A percentile compares a stretch with the other conserved stretches of the same genome.
phyloP scores from a whole-genome alignment of 1,139 yeast species.

The Debaryomycetaceae sp. region DNA sequence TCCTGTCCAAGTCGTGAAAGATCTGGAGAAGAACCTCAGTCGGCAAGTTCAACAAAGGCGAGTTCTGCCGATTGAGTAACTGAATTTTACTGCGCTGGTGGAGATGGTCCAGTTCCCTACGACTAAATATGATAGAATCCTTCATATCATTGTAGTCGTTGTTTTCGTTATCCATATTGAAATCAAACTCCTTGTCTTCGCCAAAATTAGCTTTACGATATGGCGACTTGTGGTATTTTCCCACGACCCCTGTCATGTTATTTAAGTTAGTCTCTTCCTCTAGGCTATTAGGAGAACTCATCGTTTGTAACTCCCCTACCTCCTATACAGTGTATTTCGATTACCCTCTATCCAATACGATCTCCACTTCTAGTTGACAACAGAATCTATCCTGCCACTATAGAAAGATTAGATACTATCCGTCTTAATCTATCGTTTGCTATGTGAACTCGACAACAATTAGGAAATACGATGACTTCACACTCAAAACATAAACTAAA shows the following conservation, averaged over 20 bases:
- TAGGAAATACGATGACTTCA: not conserved
- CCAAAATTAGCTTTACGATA: not conserved
- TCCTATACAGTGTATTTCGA: not conserved
- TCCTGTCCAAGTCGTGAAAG: conserved; percentile 61
- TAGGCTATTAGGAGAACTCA: conserved; percentile 33
- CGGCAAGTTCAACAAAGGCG: conserved; percentile 64
- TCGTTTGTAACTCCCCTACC: conserved; percentile 4
- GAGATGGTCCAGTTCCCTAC: conserved; percentile 19
- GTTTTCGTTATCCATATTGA: conserved; percentile 33
- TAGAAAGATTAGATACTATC: not conserved
- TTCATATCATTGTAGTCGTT: conserved; percentile 35
- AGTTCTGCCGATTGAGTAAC: conserved; percentile 21
- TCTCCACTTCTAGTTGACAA: not conserved
- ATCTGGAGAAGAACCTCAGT: conserved; percentile 76
- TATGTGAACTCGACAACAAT: not conserved
- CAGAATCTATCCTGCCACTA: not conserved
- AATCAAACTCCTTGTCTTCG: conserved; percentile 14
- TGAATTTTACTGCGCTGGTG: conserved; percentile 19
- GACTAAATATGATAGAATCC: conserved; percentile 29
- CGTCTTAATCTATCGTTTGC: not conserved
- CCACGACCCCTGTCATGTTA: not conserved
- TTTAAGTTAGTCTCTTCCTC: conserved; percentile 12
- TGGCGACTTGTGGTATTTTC: not conserved
- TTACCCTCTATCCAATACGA: too few relatives aligned
- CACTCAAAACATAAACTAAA: not conserved